Base-by-base conservation (phyloP, 1,284 basidiomycete species). In the Ustilago loliicola region DNA sequence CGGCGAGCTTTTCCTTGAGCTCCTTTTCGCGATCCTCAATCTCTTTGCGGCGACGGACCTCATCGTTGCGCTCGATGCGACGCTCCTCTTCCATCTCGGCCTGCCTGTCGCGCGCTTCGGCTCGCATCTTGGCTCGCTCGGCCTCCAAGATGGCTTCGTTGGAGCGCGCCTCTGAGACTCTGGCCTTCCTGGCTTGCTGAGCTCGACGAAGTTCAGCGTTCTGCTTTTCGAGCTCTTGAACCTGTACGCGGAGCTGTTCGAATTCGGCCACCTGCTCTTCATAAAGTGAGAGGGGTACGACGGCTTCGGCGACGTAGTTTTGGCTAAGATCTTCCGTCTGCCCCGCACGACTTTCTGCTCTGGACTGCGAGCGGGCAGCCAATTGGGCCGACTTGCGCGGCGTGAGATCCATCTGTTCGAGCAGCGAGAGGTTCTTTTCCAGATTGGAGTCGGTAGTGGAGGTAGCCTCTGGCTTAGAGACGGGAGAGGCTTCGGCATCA, bases 91-190 rank as follows among this genome's bases (percentile, higher is more conserved):
- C 82, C 66, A 79, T 61, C 51, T 90, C 90, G 21, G 90, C 85
- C 71, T 89, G 89, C 57, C 88, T 87, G 54, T 91, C 88, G 48
- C 89, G 89, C 72, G 91, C 90, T 63, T 88, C 88, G 23, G 90
- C 79, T 27, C 88, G 85, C 50, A 89, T 88, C 61, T 89, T 89
- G 21, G 90, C 86, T 27, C 89, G 87, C 25, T 88, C 87, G 0
- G 72, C 73, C 48, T 79, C 76, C 17, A 80, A 48, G 27, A 80
- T 40, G 23, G 68, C 71, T 50, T 76, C 70, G 42, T 72, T 77
- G 27, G 63, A 75, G 27, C 69, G 64, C 7, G 47, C 63, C 55
- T 81, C 80, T 19, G 74, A 69, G 32, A 61, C 53, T 38, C 70
- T 70, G 2, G 74, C 66, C 40, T 66, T 72, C 5, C 66, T 34